Base-by-base conservation (phyloP, 768 basidiomycete species). In the Podaxis rugospora region DNA sequence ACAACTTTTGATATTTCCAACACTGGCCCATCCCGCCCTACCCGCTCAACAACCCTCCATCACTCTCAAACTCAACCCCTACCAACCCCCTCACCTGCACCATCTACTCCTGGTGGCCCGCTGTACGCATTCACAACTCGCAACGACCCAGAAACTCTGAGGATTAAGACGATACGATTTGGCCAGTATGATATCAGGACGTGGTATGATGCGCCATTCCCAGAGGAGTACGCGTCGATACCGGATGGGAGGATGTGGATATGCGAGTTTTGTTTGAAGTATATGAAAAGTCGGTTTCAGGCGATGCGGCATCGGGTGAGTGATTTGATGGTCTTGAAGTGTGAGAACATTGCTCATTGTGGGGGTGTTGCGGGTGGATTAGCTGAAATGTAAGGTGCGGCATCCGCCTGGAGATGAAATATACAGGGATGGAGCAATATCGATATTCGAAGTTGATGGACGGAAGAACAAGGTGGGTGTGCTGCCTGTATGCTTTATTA, bases 371-470 rank as follows among this genome's bases (percentile, higher is more conserved):
- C 32, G 32, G 32, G 32, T 32, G 32, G 32, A 32, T 32, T 67
- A 97, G 95, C 82, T 92, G 73, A 98, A 98, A 77, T 99, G 97
- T 78, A 95, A 95, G 72, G 82, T 86, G 52, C 81, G 93, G 62
- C 92, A 96, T 80, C 97, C 97, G 5, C 97, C 96, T 14, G 97
- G 97, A 7, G 96, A 98, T 71, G 97, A 98, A 73, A 98, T 99
- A 42, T 98, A 99, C 72, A 82, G 95, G 42, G 96, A 98, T 72
- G 89, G 88, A 23, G 71, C 70, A 32, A 78, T 98, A 46, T 95
- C 94, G 4, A 89, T 99, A 62, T 99, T 96, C 69, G 97, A 99
- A 72, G 95, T 99, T 28, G 97, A 98, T 72, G 97, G 97, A 49
- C 85, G 97, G 67, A 93, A 94, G 77, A 98, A 96, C 80, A 99